Evolutionary conservation across 164 flowering plant genomes (phyloP).

Genomic region (Santalum album): DNA sequence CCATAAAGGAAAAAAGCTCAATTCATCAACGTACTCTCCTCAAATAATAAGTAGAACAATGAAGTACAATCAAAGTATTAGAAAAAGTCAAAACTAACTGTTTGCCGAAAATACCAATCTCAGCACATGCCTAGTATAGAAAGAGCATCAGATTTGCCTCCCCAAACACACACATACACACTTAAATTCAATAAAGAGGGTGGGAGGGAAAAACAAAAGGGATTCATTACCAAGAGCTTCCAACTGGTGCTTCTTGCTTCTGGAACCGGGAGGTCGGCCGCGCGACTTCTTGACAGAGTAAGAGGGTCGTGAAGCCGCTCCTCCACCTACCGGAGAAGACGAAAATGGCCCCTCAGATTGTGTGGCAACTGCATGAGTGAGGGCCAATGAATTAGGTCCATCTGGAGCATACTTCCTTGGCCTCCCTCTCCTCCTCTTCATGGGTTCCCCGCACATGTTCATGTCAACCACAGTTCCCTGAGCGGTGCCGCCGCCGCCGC

Average conservation of each 20-base stretch:
- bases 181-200: too few relatives aligned
- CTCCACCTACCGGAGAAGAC: constrained; percentile 4
- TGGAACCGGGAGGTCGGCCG: constrained; percentile 79
- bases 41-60: too few relatives aligned
- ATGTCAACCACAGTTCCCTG: too few relatives aligned
- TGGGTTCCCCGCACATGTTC: constrained; percentile 16
- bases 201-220: not conserved
- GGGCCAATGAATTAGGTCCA: constrained; percentile 35
- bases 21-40: too few relatives aligned
- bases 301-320: constrained; percentile 16
- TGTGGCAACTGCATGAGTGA: not conserved
- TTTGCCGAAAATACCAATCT: not conserved
- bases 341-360: not conserved
- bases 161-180: too few relatives aligned
- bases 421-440: constrained; percentile 74
- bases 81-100: not conserved
- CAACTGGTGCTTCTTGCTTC: constrained; percentile 42
- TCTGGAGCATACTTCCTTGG: constrained; percentile 84
- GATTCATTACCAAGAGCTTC: constrained; percentile 42
- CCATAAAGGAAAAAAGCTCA: too few relatives aligned
- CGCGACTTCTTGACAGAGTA: constrained; percentile 45
- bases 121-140: not conserved
- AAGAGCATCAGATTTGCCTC: not conserved
- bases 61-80: not conserved
- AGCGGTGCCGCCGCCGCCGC: constrained; percentile 1